A percentile compares a stretch with the other conserved stretches of the same genome.
Conservation (phyloP, 257 asterid species). For the Jaltomata sinuosa region DNA sequence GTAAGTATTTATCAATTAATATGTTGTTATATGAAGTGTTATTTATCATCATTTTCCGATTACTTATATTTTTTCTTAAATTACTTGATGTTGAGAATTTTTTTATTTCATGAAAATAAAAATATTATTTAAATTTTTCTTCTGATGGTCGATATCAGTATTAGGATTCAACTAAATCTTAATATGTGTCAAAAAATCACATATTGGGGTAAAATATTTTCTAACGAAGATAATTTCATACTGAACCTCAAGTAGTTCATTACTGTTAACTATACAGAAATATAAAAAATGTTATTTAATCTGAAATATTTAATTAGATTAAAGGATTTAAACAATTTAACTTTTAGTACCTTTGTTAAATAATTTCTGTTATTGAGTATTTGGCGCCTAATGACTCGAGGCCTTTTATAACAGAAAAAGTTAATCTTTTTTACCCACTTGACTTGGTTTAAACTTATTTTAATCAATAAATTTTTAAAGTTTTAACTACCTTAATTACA, state of each 20-base stretch:
- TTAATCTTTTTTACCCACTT: not conserved
- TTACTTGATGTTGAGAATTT: not conserved
- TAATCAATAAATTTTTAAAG: not conserved
- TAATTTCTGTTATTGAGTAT: not conserved
- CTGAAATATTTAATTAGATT: not conserved
- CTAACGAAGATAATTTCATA: not conserved
- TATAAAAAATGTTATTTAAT: no score
- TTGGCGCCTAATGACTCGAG: not conserved
- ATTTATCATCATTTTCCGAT: no score
- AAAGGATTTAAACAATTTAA: not conserved
- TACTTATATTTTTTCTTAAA: not conserved
- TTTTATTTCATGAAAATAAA: not conserved
- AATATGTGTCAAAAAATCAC: not conserved
- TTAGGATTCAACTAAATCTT: no score
- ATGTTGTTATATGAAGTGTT: no score
- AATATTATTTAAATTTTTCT: not conserved
- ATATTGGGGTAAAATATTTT: rapidly evolving
- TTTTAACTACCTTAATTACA: not conserved
- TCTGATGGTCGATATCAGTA: no score
- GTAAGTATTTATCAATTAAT: no score
- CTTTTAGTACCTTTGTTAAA: not conserved
- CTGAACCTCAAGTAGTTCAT: no score
- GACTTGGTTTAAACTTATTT: not conserved
- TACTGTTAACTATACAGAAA: no score
- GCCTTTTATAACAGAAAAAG: not conserved